A percentile compares a stretch with the other conserved stretches of the same genome.
These are phyloP conservation scores for Arabidopsis lyrata DNA, from an alignment of 441 rosid genomes.

Conservation along the genomic window DNA sequence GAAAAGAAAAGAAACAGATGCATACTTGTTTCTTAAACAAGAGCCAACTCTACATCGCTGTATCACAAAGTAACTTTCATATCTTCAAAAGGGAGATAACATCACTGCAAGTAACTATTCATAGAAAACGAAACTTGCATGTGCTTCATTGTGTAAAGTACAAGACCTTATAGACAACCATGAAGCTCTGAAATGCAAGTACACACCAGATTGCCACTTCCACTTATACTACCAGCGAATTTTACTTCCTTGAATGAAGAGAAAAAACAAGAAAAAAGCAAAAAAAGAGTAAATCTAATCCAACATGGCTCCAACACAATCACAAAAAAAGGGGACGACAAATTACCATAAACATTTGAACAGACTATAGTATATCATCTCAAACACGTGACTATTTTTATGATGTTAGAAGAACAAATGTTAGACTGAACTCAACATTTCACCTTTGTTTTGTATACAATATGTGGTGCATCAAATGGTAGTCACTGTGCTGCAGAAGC, in stretches of 20 bases:
- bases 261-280: not conserved
- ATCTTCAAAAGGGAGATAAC: constrained; percentile 21
- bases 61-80: constrained; percentile 10
- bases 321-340: not conserved
- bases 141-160: constrained; percentile 4
- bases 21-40: constrained; percentile 4
- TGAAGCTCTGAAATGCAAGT: constrained; percentile 17
- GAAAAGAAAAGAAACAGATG: not conserved
- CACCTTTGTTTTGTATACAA: constrained; percentile 31
- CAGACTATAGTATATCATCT: constrained; percentile 22
- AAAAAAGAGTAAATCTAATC: not conserved
- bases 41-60: constrained; percentile 21
- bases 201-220: constrained; percentile 13
- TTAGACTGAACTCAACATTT: constrained; percentile 26
- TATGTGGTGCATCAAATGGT: constrained; percentile 21
- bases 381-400: constrained; percentile 7
- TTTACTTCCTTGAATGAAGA: not conserved
- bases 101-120: constrained; percentile 5
- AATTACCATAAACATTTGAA: not conserved
- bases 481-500: constrained; percentile 13
- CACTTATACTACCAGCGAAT: constrained; percentile 14
- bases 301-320: constrained; percentile 23
- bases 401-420: constrained; percentile 19
- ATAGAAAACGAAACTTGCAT: constrained; percentile 9
- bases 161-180: not conserved